These are phyloP conservation scores for Saprolegnia diclina DNA, from an alignment of 352 stramenopile species.

Conservation along the genomic window DNA sequence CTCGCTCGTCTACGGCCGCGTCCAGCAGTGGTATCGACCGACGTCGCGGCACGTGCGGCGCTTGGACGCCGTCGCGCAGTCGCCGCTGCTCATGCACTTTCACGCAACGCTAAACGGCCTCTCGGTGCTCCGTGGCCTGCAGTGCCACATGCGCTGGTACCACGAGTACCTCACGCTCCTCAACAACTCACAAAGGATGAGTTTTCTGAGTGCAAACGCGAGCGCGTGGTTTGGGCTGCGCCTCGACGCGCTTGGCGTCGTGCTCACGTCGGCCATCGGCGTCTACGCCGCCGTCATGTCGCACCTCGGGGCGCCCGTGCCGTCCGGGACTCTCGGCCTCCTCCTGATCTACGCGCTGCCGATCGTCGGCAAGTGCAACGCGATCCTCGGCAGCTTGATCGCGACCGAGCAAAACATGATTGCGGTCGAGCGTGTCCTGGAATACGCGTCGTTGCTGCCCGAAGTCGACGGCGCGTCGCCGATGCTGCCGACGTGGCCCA, in stretches of 20 bases:
- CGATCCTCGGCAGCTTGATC: slow-evolving; percentile 75
- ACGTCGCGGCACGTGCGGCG: slow-evolving; percentile 66
- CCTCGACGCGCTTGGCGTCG: slow-evolving; percentile 76
- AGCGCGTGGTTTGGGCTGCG: slow-evolving; percentile 79
- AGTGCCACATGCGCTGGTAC: slow-evolving; percentile 43
- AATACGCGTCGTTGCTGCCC: slow-evolving; percentile 56
- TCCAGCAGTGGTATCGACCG: slow-evolving; percentile 62
- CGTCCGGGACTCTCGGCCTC: slow-evolving; percentile 69
- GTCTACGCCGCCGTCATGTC: slow-evolving; percentile 71
- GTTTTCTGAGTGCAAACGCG: slow-evolving; percentile 67
- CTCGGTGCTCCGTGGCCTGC: slow-evolving; percentile 52
- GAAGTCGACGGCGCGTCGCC: slow-evolving; percentile 38
- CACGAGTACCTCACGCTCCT: slow-evolving; percentile 41
- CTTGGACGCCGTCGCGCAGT: slow-evolving; percentile 65
- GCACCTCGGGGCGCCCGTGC: slow-evolving; percentile 43
- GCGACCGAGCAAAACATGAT: slow-evolving; percentile 90
- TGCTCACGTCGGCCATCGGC: slow-evolving; percentile 75
- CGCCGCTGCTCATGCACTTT: slow-evolving; percentile 59
- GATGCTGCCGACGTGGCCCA: slow-evolving; percentile 35
- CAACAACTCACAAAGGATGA: slow-evolving; percentile 61
- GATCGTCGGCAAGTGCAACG: slow-evolving; percentile 84
- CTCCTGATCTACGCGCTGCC: slow-evolving; percentile 88
- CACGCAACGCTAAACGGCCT: slow-evolving; percentile 68
- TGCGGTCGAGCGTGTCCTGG: slow-evolving; percentile 78
- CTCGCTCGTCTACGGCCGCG: slow-evolving; percentile 49